Base-by-base conservation (phyloP, 768 basidiomycete genomes). In the Hygrophorus pudorinus region DNA sequence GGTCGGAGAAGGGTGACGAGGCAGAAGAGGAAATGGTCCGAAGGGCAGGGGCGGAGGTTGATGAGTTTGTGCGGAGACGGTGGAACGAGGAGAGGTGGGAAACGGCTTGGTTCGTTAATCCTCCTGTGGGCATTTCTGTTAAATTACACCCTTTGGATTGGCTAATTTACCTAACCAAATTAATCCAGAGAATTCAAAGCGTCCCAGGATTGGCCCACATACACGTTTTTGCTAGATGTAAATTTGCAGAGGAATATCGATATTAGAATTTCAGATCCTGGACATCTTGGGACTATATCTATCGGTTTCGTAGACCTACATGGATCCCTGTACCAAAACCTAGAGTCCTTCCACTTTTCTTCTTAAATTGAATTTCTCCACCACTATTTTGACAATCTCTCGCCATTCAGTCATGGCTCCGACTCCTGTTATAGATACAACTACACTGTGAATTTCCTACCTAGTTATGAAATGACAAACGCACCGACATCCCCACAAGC, bases 341-440 rank as follows among this genome's bases (percentile, higher is more conserved):
- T n/a, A n/a, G n/a, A n/a, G n/a, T n/a, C n/a, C n/a, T n/a, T n/a
- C n/a, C n/a, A n/a, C n/a, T 28, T 24, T 41, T n/a, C 39, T 13
- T 10, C 5, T 20, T 11, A 72, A 63, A 14, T 57, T 48, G 42
- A 81, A 84, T 33, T 48, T 59, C 40, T 79, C 71, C 4, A 81
- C 81, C 5, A 85, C 85, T 28, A 83, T 70, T 41, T 73, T 59
- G 16, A 89, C 85, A 28, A 98, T 86, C 39, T 97, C 91, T 37
- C 66, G 71, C 94, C 94, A 98, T 54, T 97, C 93, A 1, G 85
- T 84, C 94, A 98, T 98, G 2, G 93, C 94, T 10, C 94, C 94
- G 0, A 87, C 51, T 5, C 92, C 91, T 92, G 46, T n/a, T 13
- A 28, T 28, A 24, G 24, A 24, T 24, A 24, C 24, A 24, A n/a